Percentiles rank a stretch among this genome's conserved stretches.
Evolutionary conservation across 345 rosid genomes (phyloP).

Genomic region (Salix exigua): DNA sequence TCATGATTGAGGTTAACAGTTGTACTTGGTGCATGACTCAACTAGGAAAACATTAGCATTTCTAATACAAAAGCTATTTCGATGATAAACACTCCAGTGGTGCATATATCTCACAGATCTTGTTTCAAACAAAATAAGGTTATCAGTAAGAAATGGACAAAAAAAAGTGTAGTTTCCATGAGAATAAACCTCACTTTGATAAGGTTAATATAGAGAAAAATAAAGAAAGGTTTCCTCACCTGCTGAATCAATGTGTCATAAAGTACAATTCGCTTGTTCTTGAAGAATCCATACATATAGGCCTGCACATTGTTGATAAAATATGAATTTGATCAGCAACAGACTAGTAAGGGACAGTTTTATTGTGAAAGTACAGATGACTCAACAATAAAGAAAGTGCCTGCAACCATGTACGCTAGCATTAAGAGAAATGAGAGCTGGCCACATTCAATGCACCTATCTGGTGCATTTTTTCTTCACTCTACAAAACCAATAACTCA

Average conservation of each 20-base stretch:
- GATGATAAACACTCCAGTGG: neutral
- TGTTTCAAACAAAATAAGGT: neutral
- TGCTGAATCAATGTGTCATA: constrained; percentile 98
- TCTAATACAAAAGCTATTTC: neutral
- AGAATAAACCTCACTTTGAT: neutral
- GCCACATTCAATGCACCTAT: neutral
- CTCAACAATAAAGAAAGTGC: neutral
- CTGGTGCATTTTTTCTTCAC: neutral
- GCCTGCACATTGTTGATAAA: constrained; percentile 54
- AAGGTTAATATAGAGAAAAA: neutral
- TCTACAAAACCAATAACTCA: neutral
- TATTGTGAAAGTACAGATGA: neutral
- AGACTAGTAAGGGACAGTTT: neutral
- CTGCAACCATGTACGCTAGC: neutral
- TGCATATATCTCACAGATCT: neutral
- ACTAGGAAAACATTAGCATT: neutral
- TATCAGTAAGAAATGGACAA: neutral
- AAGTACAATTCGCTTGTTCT: constrained; percentile 96
- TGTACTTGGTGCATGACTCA: neutral
- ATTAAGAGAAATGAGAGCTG: neutral
- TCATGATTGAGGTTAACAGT: neutral
- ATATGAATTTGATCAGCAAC: constrained; percentile 7
- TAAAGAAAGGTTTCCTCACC: constrained; percentile 36
- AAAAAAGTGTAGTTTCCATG: neutral
- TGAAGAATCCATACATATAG: constrained; percentile 97